A percentile compares a stretch with the other conserved stretches of the same genome.
These are phyloP conservation scores for Coniophora puteana DNA, from an alignment of 1,284 basidiomycete genomes.

Conservation along the genomic window DNA sequence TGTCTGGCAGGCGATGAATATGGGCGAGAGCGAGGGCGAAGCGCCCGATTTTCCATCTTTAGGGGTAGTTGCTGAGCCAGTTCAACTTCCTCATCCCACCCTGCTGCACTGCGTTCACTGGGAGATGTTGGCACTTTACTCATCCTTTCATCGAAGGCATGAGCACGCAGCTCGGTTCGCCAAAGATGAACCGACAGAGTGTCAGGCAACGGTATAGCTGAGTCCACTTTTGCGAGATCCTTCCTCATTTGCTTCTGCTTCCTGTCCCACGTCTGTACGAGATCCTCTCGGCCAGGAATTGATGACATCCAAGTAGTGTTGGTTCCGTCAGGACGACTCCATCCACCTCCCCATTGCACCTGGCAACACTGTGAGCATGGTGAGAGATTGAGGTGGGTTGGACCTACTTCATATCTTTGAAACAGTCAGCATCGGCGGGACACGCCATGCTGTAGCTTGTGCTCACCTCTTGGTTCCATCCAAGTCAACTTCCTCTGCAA, in stretches of 20 bases:
- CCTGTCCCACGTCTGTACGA: constrained; percentile 28
- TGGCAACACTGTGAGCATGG: constrained; percentile 8
- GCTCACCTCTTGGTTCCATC: constrained; percentile 29
- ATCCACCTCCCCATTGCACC: constrained; percentile 36
- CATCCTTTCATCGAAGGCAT: constrained; percentile 43
- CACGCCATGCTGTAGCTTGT: neutral
- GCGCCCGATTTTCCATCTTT: constrained; percentile 18
- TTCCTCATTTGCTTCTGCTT: constrained; percentile 12
- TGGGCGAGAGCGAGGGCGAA: constrained; percentile 14
- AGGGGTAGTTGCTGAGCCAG: constrained; percentile 22
- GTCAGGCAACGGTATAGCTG: constrained; percentile 29
- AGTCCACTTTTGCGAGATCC: constrained; percentile 17
- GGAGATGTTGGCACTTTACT: constrained; percentile 12
- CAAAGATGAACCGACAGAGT: constrained; percentile 36
- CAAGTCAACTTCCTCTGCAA: constrained; percentile 35
- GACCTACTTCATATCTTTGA: constrained; percentile 31
- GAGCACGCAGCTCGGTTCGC: constrained; percentile 34
- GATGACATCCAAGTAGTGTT: constrained; percentile 38
- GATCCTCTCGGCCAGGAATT: constrained; percentile 13
- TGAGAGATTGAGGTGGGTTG: neutral
- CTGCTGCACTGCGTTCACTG: constrained; percentile 10
- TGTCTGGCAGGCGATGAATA: constrained; percentile 13
- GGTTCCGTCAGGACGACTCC: constrained; percentile 34
- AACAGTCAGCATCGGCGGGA: constrained; percentile 8
- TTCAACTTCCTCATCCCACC: constrained; percentile 28